These are phyloP conservation scores for Dioscorea zingiberensis DNA, from an alignment of 106 monocot genomes.

Conservation along the genomic window DNA sequence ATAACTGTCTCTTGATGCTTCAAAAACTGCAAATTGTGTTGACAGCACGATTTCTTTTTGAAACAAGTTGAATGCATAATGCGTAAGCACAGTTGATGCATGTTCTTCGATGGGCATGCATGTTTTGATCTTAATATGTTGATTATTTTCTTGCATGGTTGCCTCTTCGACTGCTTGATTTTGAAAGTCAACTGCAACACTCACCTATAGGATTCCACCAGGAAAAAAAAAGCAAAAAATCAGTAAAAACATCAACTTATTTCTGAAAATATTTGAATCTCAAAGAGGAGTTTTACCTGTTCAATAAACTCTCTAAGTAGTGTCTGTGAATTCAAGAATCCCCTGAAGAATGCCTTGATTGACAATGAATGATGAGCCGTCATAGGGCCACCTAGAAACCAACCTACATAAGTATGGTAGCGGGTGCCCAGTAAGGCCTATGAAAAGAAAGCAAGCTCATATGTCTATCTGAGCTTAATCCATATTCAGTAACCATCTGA, in stretches of 20 bases:
- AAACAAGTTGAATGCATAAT: slow-evolving; percentile 61
- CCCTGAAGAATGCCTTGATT: slow-evolving; percentile 60
- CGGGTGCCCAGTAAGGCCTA: slow-evolving; percentile 60
- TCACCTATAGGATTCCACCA: slow-evolving; percentile 41
- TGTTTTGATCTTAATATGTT: slow-evolving; percentile 46
- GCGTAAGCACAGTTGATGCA: slow-evolving; percentile 64
- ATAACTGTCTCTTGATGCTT: slow-evolving; percentile 43
- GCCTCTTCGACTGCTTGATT: slow-evolving; percentile 82
- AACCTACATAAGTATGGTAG: slow-evolving; percentile 54
- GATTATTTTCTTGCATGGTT: slow-evolving; percentile 40
- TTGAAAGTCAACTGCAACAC: slow-evolving; percentile 75
- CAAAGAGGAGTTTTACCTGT: slow-evolving; percentile 38
- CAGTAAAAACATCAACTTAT: neutral
- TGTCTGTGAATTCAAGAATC: slow-evolving; percentile 67
- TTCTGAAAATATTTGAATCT: neutral
- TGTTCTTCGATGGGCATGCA: slow-evolving; percentile 84
- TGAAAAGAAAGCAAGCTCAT: slow-evolving; percentile 39
- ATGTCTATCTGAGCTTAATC: slow-evolving; percentile 56
- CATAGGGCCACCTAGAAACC: slow-evolving; percentile 64
- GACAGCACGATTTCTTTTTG: slow-evolving; percentile 74
- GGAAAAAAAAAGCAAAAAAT: neutral
- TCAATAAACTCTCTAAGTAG: slow-evolving; percentile 73
- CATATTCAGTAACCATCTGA: slow-evolving; percentile 53
- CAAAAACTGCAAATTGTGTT: slow-evolving; percentile 63
- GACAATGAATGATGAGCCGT: slow-evolving; percentile 25